Conservation (phyloP, 768 basidiomycete species). For the Candolleomyces aberdarensis region DNA sequence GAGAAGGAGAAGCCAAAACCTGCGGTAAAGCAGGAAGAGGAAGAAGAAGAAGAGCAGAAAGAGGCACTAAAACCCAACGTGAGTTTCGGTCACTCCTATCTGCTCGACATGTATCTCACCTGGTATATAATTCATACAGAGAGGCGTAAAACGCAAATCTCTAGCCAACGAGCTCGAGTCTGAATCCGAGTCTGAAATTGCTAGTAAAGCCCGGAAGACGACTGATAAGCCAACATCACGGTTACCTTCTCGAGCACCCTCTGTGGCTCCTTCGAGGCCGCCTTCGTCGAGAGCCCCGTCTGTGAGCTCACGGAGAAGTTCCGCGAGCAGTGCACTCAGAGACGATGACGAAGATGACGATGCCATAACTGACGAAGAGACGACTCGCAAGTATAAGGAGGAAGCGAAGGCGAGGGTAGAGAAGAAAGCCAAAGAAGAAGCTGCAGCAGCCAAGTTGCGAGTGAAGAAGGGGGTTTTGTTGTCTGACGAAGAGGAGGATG, state of each 20-base stretch:
- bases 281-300: constrained; percentile 5
- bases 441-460: constrained; percentile 16
- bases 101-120: background rate
- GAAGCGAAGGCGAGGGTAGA: constrained; percentile 14
- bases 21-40: constrained; percentile 28
- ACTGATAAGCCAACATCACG: constrained; percentile 12
- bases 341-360: background rate
- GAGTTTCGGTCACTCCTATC: background rate
- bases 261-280: constrained; percentile 2
- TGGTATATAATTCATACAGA: constrained; percentile 19
- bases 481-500: constrained; percentile 64
- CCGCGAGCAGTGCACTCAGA: background rate
- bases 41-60: constrained; percentile 36
- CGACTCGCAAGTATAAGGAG: background rate
- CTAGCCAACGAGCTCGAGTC: constrained; percentile 17
- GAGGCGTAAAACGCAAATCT: constrained; percentile 46
- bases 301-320: background rate
- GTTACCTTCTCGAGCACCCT: constrained; percentile 6
- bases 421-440: no score
- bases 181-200: constrained; percentile 14
- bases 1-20: constrained; percentile 40
- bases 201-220: constrained; percentile 11
- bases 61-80: constrained; percentile 9
- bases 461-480: constrained; percentile 48
- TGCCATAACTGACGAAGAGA: background rate